phyloP scores from a whole-genome alignment of 257 asterid species.

The Penstemon davidsonii region DNA sequence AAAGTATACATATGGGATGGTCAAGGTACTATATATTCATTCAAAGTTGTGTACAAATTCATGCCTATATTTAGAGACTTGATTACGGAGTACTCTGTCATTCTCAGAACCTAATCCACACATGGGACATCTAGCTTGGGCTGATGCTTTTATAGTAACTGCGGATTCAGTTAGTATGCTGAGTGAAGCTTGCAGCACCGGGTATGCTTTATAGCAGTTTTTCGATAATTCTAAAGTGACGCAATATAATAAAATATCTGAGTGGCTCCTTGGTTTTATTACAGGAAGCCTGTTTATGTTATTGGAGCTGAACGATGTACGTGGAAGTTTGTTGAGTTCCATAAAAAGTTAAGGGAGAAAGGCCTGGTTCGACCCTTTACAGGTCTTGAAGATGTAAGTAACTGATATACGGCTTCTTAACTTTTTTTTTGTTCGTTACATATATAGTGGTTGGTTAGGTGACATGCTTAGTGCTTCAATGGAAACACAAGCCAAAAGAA shows the following conservation, averaged over 20 bases:
- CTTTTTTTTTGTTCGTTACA: not conserved
- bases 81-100: conserved; percentile 25
- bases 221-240: conserved; percentile 24
- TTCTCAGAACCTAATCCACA: conserved; percentile 89
- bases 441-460: not conserved
- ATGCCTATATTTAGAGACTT: conserved; percentile 23
- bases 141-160: conserved; percentile 79
- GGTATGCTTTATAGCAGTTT: conserved; percentile 49
- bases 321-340: conserved; percentile 87
- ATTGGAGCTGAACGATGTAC: conserved; percentile 87
- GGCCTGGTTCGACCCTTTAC: conserved; percentile 94
- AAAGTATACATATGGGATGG: conserved; percentile 88
- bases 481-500: not conserved
- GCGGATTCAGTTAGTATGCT: conserved; percentile 96
- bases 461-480: too few species aligned
- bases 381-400: conserved; percentile 96
- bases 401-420: not conserved
- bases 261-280: conserved; percentile 22
- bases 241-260: conserved; percentile 19
- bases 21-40: conserved; percentile 56
- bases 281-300: conserved; percentile 95
- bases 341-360: conserved; percentile 67
- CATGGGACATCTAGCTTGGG: conserved; percentile 98
- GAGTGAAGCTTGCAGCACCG: conserved; percentile 99
- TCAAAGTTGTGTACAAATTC: conserved; percentile 6